A percentile compares a stretch with the other conserved stretches of the same genome.
phyloP scores from a whole-genome alignment of 2,329 filamentous ascomycete species.

The Thielaviopsis punctulata region DNA sequence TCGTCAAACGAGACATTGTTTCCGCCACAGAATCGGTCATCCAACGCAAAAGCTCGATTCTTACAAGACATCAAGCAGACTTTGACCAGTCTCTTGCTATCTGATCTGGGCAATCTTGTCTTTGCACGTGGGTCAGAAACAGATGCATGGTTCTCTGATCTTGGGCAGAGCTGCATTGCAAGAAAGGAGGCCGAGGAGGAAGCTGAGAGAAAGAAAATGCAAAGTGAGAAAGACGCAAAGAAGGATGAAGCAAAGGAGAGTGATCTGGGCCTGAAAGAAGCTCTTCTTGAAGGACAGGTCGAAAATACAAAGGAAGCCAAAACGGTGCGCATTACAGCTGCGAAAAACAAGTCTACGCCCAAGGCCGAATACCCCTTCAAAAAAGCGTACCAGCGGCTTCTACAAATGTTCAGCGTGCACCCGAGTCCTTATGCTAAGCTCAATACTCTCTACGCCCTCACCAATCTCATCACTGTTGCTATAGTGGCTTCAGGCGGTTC shows the following conservation, averaged over 20 bases:
- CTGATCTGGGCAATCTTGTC: conserved; percentile 73
- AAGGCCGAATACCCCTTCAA: conserved; percentile 58
- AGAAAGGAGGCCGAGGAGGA: conserved; percentile 30
- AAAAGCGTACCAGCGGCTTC: conserved; percentile 59
- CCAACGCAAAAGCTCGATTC: conserved; percentile 62
- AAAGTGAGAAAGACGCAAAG: not conserved
- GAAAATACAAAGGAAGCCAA: conserved; percentile 21
- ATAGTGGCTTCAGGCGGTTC: conserved; percentile 26
- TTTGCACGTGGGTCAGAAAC: conserved; percentile 87
- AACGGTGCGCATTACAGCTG: conserved; percentile 17
- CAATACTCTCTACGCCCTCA: conserved; percentile 64
- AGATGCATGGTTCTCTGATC: conserved; percentile 63
- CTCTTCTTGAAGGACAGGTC: not conserved
- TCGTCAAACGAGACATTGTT: conserved; percentile 52
- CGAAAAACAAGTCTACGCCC: conserved; percentile 11
- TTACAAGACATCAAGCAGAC: conserved; percentile 60
- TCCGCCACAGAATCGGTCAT: conserved; percentile 32
- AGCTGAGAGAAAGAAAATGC: not conserved
- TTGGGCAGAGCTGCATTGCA: conserved; percentile 49
- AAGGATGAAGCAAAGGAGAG: not conserved
- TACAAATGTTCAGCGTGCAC: conserved; percentile 76
- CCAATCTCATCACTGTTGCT: conserved; percentile 64
- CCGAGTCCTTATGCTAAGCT: conserved; percentile 80
- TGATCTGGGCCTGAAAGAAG: not conserved
- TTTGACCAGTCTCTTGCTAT: conserved; percentile 68